A percentile compares a stretch with the other conserved stretches of the same genome.
These are phyloP conservation scores for Coniferiporia weirii DNA, from an alignment of 1,284 basidiomycete genomes.

Conservation along the genomic window DNA sequence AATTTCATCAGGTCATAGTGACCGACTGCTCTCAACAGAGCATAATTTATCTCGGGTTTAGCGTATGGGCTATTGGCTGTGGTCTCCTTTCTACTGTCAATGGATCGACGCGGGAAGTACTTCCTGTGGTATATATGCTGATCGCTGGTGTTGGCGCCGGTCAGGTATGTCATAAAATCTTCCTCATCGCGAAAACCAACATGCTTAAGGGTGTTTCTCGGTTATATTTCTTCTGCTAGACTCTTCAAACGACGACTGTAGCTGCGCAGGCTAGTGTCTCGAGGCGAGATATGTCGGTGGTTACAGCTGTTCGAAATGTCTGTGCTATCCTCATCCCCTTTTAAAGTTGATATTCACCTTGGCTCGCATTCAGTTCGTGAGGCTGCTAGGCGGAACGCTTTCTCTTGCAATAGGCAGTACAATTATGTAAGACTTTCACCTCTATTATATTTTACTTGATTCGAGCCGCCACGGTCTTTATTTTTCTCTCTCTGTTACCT, in stretches of 20 bases:
- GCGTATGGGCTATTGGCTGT: constrained; percentile 15
- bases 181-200: not conserved
- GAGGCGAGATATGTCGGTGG: constrained; percentile 16
- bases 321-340: not conserved
- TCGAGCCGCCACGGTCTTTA: not conserved
- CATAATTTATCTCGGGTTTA: constrained; percentile 14
- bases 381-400: constrained; percentile 15
- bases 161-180: constrained; percentile 3
- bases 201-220: not conserved
- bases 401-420: constrained; percentile 17
- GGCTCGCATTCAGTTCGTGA: constrained; percentile 3
- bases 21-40: not conserved
- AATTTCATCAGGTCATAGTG: not conserved
- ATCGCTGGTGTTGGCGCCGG: constrained; percentile 15
- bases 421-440: constrained; percentile 7
- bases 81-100: constrained; percentile 15
- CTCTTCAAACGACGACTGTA: constrained; percentile 16
- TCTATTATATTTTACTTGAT: not conserved
- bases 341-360: not conserved
- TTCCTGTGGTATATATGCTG: constrained; percentile 14
- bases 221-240: not conserved
- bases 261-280: constrained; percentile 17
- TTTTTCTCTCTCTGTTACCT: not conserved
- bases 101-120: not conserved
- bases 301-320: constrained; percentile 17